Evolutionary conservation across 352 stramenopile genomes (phyloP).

Genomic region (Globisporangium middletonii): DNA sequence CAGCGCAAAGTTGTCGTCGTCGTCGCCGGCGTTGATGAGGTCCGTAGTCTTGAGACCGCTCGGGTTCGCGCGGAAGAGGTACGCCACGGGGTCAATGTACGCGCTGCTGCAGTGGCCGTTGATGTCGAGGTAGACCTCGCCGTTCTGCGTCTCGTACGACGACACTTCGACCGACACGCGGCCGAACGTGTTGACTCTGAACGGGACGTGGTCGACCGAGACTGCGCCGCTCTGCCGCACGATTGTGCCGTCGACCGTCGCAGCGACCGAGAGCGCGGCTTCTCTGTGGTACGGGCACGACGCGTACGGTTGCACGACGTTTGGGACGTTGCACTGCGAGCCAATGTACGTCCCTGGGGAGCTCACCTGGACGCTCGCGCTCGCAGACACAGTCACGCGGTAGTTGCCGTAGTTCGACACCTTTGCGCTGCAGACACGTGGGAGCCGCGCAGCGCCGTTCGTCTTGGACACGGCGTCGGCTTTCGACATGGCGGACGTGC

Average conservation of each 20-base stretch:
- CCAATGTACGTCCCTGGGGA: constrained; percentile 53
- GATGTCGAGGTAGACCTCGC: constrained; percentile 38
- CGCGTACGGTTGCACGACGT: constrained; percentile 25
- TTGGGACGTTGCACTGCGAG: constrained; percentile 35
- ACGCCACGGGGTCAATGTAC: constrained; percentile 62
- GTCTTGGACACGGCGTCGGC: constrained; percentile 30
- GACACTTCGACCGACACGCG: constrained; percentile 53
- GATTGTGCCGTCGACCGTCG: constrained; percentile 49
- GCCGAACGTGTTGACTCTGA: constrained; percentile 37
- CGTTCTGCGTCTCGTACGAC: constrained; percentile 42
- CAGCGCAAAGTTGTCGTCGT: constrained; percentile 56
- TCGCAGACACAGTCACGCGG: constrained; percentile 43
- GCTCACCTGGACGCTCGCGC: constrained; percentile 20
- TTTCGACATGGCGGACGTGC: constrained; percentile 41
- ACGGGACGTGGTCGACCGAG: constrained; percentile 57
- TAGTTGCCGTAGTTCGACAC: constrained; percentile 71
- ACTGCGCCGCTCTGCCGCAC: constrained; percentile 28
- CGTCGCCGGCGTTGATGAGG: constrained; percentile 45
- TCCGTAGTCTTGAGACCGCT: constrained; percentile 28
- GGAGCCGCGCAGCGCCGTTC: constrained; percentile 27
- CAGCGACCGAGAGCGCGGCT: constrained; percentile 21
- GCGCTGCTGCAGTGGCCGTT: constrained; percentile 54
- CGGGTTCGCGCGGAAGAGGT: constrained; percentile 41
- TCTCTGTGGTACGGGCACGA: constrained; percentile 56
- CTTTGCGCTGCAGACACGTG: constrained; percentile 37